Percentiles rank a stretch among this genome's conserved stretches.
These are phyloP conservation scores for Ceratocystis variospora DNA, from an alignment of 2,329 filamentous ascomycete genomes.

Conservation along the genomic window DNA sequence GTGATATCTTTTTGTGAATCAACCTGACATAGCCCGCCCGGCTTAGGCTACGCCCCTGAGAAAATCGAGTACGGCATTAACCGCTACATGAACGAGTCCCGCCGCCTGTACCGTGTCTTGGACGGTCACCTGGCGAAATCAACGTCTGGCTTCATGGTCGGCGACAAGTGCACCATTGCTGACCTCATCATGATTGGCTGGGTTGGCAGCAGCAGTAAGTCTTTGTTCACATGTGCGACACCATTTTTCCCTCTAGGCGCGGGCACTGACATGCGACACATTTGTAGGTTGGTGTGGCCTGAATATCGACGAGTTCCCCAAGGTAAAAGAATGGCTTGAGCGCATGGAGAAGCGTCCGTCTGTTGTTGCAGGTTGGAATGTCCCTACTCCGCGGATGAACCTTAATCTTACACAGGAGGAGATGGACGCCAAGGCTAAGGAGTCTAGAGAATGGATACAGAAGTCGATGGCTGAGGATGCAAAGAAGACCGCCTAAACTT, in stretches of 20 bases:
- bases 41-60: conserved; percentile 58
- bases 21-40: neutral
- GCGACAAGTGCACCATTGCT: conserved; percentile 57
- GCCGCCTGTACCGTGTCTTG: conserved; percentile 66
- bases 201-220: conserved; percentile 43
- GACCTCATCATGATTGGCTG: conserved; percentile 75
- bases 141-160: conserved; percentile 46
- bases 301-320: conserved; percentile 61
- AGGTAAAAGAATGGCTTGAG: conserved; percentile 64
- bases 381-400: conserved; percentile 49
- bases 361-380: conserved; percentile 61
- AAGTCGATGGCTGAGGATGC: conserved; percentile 54
- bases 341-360: conserved; percentile 54
- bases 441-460: conserved; percentile 51
- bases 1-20: too few species aligned
- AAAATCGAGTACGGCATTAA: conserved; percentile 71
- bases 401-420: conserved; percentile 35
- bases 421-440: conserved; percentile 42
- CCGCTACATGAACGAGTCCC: conserved; percentile 69
- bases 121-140: conserved; percentile 53
- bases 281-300: conserved; percentile 29
- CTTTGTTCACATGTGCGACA: conserved; percentile 16
- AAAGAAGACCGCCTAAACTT: conserved; percentile 28
- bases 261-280: conserved; percentile 1
- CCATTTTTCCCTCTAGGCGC: neutral